These are phyloP conservation scores for Lipomyces chichibuensis DNA, from an alignment of 805 yeast species.

Conservation along the genomic window DNA sequence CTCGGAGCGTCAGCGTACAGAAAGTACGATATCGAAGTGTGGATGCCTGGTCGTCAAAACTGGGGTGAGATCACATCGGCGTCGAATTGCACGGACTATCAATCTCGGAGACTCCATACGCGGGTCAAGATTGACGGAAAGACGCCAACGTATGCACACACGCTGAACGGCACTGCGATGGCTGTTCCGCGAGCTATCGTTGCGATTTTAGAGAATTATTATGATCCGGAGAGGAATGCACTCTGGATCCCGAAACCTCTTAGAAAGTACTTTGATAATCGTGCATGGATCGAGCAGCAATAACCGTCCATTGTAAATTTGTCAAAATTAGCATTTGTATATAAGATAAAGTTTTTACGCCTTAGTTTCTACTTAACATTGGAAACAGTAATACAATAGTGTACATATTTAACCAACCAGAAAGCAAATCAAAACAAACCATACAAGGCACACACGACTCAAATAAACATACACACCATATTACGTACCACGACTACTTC, in stretches of 20 bases:
- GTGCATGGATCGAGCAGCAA: constrained; percentile 44
- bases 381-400: neutral
- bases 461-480: neutral
- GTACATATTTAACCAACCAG: neutral
- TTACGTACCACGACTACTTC: neutral
- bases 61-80: constrained; percentile 95
- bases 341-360: neutral
- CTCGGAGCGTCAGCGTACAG: constrained; percentile 91
- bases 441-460: neutral
- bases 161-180: constrained; percentile 93
- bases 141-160: constrained; percentile 60
- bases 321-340: neutral
- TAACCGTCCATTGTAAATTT: neutral
- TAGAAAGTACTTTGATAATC: constrained; percentile 72
- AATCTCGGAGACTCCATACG: constrained; percentile 79
- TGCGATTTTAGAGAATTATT: constrained; percentile 86
- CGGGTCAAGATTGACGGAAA: constrained; percentile 50
- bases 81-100: constrained; percentile 91
- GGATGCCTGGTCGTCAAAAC: constrained; percentile 94
- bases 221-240: constrained; percentile 58
- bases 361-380: neutral
- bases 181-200: constrained; percentile 91
- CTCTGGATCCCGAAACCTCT: constrained; percentile 70
- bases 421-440: neutral
- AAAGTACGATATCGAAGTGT: constrained; percentile 92